phyloP scores from a whole-genome alignment of 805 yeast genomes.

The Wickerhamiella spandovensis region DNA sequence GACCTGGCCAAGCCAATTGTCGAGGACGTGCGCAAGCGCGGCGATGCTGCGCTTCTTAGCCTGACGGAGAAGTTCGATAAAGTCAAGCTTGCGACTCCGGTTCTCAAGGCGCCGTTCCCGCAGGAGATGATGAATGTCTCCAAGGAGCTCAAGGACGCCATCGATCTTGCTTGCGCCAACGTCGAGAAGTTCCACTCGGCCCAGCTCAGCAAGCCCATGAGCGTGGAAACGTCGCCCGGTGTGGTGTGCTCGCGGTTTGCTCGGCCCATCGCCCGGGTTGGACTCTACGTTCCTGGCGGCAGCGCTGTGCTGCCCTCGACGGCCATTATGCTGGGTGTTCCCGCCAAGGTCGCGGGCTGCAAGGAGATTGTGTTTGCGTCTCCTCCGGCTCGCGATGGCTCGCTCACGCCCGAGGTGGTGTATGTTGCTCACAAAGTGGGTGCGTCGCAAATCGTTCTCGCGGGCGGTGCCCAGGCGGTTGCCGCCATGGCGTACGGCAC shows the following conservation, averaged over 20 bases:
- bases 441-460: slow-evolving; percentile 77
- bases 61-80: slow-evolving; percentile 85
- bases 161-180: slow-evolving; percentile 80
- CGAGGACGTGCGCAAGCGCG: slow-evolving; percentile 56
- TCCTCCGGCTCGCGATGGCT: slow-evolving; percentile 91
- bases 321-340: slow-evolving; percentile 95
- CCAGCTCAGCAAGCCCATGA: slow-evolving; percentile 56
- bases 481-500: slow-evolving; percentile 99
- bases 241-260: slow-evolving; percentile 90
- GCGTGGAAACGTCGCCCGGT: slow-evolving; percentile 89
- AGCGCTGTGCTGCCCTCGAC: slow-evolving; percentile 97
- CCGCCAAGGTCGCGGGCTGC: slow-evolving; percentile 97
- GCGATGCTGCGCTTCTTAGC: slow-evolving; percentile 82
- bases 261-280: slow-evolving; percentile 87
- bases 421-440: slow-evolving; percentile 95
- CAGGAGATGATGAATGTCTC: slow-evolving; percentile 57
- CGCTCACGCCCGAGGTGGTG: slow-evolving; percentile 89
- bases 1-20: slow-evolving; percentile 83
- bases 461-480: slow-evolving; percentile 99
- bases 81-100: slow-evolving; percentile 57
- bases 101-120: slow-evolving; percentile 80
- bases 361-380: slow-evolving; percentile 83
- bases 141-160: slow-evolving; percentile 64
- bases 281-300: slow-evolving; percentile 96
- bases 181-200: slow-evolving; percentile 89